Conservation (phyloP, 2,329 filamentous ascomycete genomes). For the Colletotrichum sp. region DNA sequence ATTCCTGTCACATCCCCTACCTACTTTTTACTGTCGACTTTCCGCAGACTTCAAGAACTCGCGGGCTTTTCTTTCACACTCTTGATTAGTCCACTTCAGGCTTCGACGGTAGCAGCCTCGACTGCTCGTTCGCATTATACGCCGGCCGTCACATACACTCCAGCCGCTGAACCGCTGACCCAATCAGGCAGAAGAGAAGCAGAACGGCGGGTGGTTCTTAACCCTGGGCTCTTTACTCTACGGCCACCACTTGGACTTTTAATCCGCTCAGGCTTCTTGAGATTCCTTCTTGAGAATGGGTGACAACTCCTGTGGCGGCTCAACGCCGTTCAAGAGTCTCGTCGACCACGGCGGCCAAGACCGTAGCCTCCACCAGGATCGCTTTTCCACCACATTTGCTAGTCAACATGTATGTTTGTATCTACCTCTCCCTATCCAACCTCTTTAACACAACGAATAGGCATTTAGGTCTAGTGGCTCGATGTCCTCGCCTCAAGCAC, state of each 20-base stretch:
- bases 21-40: background rate
- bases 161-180: background rate
- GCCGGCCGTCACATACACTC: background rate
- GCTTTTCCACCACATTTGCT: slow-evolving; percentile 28
- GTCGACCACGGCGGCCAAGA: slow-evolving; percentile 47
- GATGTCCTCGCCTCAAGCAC: slow-evolving; percentile 23
- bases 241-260: background rate
- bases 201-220: background rate
- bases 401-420: background rate
- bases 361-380: slow-evolving; percentile 45
- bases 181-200: background rate
- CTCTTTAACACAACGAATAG: background rate
- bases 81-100: background rate
- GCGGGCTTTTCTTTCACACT: background rate
- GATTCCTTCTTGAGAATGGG: slow-evolving; percentile 34
- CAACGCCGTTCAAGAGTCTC: slow-evolving; percentile 47
- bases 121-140: background rate
- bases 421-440: background rate
- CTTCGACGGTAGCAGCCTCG: background rate
- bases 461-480: background rate
- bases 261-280: background rate
- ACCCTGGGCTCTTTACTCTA: background rate
- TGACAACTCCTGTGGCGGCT: slow-evolving; percentile 46
- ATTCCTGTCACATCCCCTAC: background rate
- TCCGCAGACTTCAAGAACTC: background rate